phyloP scores from a whole-genome alignment of 1,284 basidiomycete genomes.

The Puccinia triticina region DNA sequence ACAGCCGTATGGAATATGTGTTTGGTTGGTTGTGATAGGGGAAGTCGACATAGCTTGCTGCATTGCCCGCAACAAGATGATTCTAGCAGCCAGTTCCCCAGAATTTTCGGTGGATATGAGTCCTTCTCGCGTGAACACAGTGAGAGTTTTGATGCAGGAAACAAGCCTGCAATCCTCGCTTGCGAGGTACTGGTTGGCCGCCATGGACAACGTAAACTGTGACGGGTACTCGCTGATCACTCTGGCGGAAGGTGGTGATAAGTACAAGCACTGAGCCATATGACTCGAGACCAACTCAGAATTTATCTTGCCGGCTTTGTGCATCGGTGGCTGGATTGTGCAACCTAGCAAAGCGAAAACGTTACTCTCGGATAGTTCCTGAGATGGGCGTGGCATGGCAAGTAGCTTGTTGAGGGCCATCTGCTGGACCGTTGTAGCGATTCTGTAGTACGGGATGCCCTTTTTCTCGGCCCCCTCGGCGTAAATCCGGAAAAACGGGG shows the following conservation, averaged over 20 bases:
- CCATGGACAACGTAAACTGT: background rate
- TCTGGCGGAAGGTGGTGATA: background rate
- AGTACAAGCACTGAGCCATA: background rate
- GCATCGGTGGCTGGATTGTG: background rate
- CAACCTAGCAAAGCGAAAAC: background rate
- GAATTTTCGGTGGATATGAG: background rate
- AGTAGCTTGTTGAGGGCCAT: background rate
- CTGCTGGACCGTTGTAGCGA: background rate
- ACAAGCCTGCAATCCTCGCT: background rate
- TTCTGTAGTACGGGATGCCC: background rate
- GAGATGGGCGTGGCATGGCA: background rate
- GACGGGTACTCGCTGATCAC: slow-evolving; percentile 8
- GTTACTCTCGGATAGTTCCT: background rate
- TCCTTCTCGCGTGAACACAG: background rate
- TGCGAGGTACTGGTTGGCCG: background rate
- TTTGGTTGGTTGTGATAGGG: background rate
- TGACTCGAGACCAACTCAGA: background rate
- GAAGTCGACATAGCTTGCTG: background rate
- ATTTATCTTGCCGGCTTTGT: background rate
- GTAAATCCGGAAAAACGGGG: slow-evolving; percentile 12
- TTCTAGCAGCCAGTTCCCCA: background rate
- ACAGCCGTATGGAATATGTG: background rate
- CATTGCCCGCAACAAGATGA: slow-evolving; percentile 10
- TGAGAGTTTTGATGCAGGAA: background rate
- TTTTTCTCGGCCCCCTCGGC: background rate